A percentile compares a stretch with the other conserved stretches of the same genome.
These are phyloP conservation scores for Pestalotiopsis fici DNA, from an alignment of 2,329 filamentous ascomycete genomes.

Conservation along the genomic window DNA sequence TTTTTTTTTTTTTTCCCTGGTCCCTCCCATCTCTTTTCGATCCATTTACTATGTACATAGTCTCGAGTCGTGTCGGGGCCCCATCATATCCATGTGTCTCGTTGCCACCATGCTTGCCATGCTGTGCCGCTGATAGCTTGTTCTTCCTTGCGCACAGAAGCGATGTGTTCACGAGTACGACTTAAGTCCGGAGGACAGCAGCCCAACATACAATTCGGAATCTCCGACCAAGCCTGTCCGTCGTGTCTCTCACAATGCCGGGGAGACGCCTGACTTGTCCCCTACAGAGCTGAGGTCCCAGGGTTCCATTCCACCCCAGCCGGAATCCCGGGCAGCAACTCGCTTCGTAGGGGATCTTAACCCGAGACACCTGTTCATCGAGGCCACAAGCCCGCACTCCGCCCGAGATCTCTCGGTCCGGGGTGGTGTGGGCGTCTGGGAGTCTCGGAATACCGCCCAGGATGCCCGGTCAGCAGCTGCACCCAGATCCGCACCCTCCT, in stretches of 20 bases:
- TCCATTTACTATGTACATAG: no score
- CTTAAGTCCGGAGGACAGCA: background rate
- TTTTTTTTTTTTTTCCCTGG: background rate
- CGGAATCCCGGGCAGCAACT: constrained; percentile 30
- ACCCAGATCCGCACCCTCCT: background rate
- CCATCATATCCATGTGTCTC: background rate
- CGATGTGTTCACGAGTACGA: constrained; percentile 13
- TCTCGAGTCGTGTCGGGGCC: background rate
- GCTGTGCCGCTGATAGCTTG: background rate
- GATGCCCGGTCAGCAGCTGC: background rate
- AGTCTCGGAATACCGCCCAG: constrained; percentile 30
- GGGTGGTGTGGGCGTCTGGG: constrained; percentile 59
- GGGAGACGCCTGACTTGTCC: background rate
- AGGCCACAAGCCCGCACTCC: constrained; percentile 46
- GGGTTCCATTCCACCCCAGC: constrained; percentile 8
- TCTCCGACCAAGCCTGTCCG: constrained; percentile 2
- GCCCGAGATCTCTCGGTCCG: constrained; percentile 42
- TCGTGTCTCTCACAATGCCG: background rate
- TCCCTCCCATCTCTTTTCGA: background rate
- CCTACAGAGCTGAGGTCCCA: background rate
- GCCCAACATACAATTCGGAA: background rate
- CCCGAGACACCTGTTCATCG: constrained; percentile 60
- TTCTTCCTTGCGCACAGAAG: constrained; percentile 9
- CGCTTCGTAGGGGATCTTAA: constrained; percentile 62
- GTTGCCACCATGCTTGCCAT: background rate